Evolutionary conservation across 331 rosid genomes (phyloP).

Genomic region (Phaseolus coccineus): DNA sequence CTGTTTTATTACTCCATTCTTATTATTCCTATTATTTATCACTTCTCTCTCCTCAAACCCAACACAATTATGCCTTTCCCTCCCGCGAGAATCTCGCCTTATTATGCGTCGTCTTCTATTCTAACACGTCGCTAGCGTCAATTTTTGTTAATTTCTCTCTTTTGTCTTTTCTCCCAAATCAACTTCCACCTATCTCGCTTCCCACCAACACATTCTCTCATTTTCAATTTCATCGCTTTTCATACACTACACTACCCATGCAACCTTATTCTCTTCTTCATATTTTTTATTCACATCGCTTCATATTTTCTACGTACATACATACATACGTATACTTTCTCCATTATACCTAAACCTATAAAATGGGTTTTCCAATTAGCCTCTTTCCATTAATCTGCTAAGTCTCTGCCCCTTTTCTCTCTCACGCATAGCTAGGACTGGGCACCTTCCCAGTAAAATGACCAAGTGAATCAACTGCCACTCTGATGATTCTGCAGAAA

Average conservation of each 20-base stretch:
- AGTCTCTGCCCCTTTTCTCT: not conserved
- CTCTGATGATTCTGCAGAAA: conserved; percentile 37
- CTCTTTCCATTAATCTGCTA: conserved; percentile 47
- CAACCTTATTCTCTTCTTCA: too few relatives aligned
- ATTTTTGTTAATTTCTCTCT: conserved; percentile 53
- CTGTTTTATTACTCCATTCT: conserved; percentile 32
- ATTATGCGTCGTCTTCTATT: conserved; percentile 53
- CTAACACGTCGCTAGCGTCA: conserved; percentile 41
- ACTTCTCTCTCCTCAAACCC: not conserved
- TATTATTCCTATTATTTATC: not conserved
- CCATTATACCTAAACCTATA: conserved; percentile 49
- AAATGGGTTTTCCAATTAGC: conserved; percentile 2
- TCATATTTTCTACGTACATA: too few relatives aligned
- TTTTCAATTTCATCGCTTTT: too few relatives aligned
- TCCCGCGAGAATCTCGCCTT: conserved; percentile 84
- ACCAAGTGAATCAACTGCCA: conserved; percentile 20
- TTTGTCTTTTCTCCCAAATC: conserved; percentile 47
- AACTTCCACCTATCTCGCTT: not conserved
- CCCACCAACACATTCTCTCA: not conserved
- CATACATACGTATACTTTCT: conserved; percentile 17
- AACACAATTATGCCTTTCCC: conserved; percentile 51
- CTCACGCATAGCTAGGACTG: conserved; percentile 26
- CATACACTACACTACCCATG: too few relatives aligned
- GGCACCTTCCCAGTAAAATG: conserved; percentile 8
- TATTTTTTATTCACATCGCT: too few relatives aligned